These are phyloP conservation scores for Apiospora rasikravindrae DNA, from an alignment of 2,329 filamentous ascomycete genomes.

Conservation along the genomic window DNA sequence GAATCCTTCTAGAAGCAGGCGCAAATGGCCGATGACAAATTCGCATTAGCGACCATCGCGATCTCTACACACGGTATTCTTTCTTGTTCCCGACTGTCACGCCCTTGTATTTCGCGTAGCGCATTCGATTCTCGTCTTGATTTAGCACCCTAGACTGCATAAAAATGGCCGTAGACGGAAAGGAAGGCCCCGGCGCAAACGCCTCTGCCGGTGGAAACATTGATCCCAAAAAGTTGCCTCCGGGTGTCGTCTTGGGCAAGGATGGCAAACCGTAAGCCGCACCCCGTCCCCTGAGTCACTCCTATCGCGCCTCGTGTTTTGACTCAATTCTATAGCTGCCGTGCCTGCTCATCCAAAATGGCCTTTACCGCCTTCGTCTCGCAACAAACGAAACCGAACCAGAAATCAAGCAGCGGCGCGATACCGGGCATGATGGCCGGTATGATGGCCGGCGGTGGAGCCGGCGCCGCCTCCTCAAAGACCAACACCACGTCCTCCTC, in stretches of 20 bases:
- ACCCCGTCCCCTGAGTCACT: not conserved
- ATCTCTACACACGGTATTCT: not conserved
- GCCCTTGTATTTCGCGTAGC: not conserved
- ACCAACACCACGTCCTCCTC: constrained; percentile 18
- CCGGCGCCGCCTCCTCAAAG: constrained; percentile 40
- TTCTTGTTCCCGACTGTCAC: not conserved
- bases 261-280: constrained; percentile 80
- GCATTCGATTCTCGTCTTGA: not conserved
- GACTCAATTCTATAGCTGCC: constrained; percentile 59
- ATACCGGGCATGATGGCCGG: constrained; percentile 40
- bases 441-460: constrained; percentile 36
- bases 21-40: constrained; percentile 20
- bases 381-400: constrained; percentile 53
- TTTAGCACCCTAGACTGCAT: not conserved
- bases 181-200: constrained; percentile 33
- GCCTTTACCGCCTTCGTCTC: constrained; percentile 66
- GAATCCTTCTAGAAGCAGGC: constrained; percentile 13
- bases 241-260: constrained; percentile 75
- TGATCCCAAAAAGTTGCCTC: constrained; percentile 62
- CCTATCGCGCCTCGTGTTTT: not conserved
- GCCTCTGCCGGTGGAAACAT: constrained; percentile 25
- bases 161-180: constrained; percentile 46
- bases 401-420: constrained; percentile 43
- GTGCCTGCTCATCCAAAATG: constrained; percentile 70
- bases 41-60: not conserved